Evolutionary conservation across 2,329 filamentous ascomycete species (phyloP), one percentile per base, ranked within the genome.

Genomic region (Achaetomium macrosporum): DNA sequence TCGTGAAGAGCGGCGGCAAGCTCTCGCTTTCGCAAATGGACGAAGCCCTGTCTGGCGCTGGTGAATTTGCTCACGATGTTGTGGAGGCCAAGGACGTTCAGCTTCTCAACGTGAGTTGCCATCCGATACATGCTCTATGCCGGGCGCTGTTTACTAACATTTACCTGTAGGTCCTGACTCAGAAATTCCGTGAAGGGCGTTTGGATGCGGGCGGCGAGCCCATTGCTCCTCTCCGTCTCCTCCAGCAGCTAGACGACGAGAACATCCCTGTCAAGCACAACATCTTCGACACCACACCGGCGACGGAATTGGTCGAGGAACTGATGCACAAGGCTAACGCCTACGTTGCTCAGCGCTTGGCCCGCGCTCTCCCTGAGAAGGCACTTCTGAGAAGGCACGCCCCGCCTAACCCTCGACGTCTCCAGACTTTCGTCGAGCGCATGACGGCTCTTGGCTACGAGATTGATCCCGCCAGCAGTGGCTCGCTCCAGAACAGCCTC

Each of bases 231-330:
- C 81, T 99, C 48, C 87, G 93, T 53, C 79, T 99, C 43, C 76
- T 97, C 57, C 90, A 96, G 71, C 91, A 96, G 72, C 79, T 97
- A 39, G 93, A 99, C 62, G 93, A 99, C 63, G 93, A 99, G 76
- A 97, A 97, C 69, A 90, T 96, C 49, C 93, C 92, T 2, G 91
- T 97, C 39, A 90, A 96, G 73, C 83, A 90, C 68, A 99, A 97
- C 73, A 88, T 99, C 59, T 99, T 97, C 65, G 86, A 96, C 68
- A 92, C 89, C 30, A 90, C 89, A 12, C 78, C 85, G 10, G 89
- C 91, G 2, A 90, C 95, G 58, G 92, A 97, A 72, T 82, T 97
- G 58, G 89, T 96, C 42, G 93, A 99, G 69, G 93, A 99, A 74
- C 77, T 99, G 49, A 86, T 90, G 73, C 88, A 96, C 77, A 95